phyloP scores from a whole-genome alignment of 495 filamentous ascomycete species.

The Bryoglossum gracile region DNA sequence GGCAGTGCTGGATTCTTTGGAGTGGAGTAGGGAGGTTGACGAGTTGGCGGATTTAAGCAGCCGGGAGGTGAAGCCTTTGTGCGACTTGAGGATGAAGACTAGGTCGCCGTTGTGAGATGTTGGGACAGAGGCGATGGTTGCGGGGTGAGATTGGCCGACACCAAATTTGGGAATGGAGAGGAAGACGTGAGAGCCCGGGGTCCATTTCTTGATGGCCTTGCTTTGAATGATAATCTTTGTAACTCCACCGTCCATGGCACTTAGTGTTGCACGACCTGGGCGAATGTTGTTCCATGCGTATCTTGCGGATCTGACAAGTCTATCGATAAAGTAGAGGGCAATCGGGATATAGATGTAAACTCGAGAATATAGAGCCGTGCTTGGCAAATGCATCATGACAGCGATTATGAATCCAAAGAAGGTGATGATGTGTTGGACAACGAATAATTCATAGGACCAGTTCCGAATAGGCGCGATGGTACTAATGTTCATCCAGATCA shows the following conservation, averaged over 20 bases:
- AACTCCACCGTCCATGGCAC: conserved; percentile 37
- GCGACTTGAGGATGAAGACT: conserved; percentile 65
- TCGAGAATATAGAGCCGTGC: conserved; percentile 36
- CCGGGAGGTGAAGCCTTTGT: conserved; percentile 62
- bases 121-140: conserved; percentile 58
- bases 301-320: conserved; percentile 43
- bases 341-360: conserved; percentile 66
- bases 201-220: conserved; percentile 59
- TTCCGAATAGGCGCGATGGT: conserved; percentile 65
- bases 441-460: conserved; percentile 72
- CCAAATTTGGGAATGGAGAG: conserved; percentile 64
- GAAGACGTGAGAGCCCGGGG: conserved; percentile 72
- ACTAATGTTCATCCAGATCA: conserved; percentile 65
- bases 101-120: conserved; percentile 46
- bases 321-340: conserved; percentile 63
- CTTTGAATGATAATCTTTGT: conserved; percentile 46
- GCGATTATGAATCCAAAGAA: conserved; percentile 60
- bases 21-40: conserved; percentile 8
- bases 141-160: conserved; percentile 70
- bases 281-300: conserved; percentile 61
- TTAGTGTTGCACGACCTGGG: conserved; percentile 19
- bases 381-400: conserved; percentile 59
- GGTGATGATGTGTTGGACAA: conserved; percentile 71
- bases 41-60: conserved; percentile 31
- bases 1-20: conserved; percentile 28